phyloP scores from a whole-genome alignment of 23 red algal species.

The Gracilaria domingensis region DNA sequence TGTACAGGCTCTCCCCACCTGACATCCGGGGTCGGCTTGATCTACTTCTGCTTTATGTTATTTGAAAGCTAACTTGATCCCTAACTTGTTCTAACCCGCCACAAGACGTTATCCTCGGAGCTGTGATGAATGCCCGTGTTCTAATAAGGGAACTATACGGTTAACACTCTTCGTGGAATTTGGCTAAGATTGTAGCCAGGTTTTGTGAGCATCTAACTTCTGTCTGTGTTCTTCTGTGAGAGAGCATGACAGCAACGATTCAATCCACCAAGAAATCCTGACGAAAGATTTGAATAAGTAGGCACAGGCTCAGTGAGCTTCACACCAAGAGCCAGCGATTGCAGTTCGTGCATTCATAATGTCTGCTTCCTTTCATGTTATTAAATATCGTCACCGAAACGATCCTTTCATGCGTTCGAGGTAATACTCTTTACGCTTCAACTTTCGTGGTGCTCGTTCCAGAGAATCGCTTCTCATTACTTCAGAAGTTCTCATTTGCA shows the following conservation, averaged over 20 bases:
- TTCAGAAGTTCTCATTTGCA: too few species aligned
- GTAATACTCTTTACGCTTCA: too few species aligned
- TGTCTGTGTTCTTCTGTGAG: neutral
- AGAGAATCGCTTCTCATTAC: too few species aligned
- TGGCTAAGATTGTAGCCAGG: slow-evolving; percentile 42
- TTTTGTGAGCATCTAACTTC: slow-evolving; percentile 50
- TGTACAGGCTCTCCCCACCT: neutral
- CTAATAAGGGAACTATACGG: slow-evolving; percentile 6
- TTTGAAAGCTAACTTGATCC: slow-evolving; percentile 52
- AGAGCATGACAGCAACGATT: neutral
- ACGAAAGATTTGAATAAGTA: neutral
- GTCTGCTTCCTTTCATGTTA: neutral
- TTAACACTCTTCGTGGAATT: slow-evolving; percentile 45
- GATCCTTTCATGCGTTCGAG: neutral
- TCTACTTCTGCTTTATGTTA: slow-evolving; percentile 30
- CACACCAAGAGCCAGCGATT: neutral
- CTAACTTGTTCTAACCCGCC: slow-evolving; percentile 51
- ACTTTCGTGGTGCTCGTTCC: too few species aligned
- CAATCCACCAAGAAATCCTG: neutral
- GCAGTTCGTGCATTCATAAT: neutral
- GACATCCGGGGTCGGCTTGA: slow-evolving; percentile 29
- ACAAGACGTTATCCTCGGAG: slow-evolving; percentile 34
- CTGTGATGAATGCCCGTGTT: slow-evolving; percentile 45
- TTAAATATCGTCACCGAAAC: neutral
- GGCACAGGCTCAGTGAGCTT: neutral